Conservation (phyloP, 805 yeast genomes). For the Nematodospora valgi region DNA sequence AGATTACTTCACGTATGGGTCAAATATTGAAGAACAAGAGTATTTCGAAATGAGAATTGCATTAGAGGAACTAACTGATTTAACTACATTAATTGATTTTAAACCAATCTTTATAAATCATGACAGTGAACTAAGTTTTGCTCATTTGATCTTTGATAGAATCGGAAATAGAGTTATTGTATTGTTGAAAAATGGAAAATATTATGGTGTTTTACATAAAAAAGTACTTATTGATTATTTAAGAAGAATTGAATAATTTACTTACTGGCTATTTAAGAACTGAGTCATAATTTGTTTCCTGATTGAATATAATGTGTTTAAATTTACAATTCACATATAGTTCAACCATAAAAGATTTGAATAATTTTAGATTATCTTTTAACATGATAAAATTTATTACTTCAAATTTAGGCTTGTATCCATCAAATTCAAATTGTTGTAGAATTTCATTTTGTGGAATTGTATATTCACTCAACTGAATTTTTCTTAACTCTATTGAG, state of each 20-base stretch:
- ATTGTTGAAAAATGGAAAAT: slow-evolving; percentile 41
- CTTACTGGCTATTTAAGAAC: neutral
- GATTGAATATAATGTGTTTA: slow-evolving; percentile 4
- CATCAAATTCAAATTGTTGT: slow-evolving; percentile 2
- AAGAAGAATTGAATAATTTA: slow-evolving; percentile 14
- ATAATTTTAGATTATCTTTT: slow-evolving; percentile 10
- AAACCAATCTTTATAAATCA: slow-evolving; percentile 47
- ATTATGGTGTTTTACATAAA: slow-evolving; percentile 51
- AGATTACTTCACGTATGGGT: slow-evolving; percentile 26
- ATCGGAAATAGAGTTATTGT: slow-evolving; percentile 51
- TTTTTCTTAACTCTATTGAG: slow-evolving; percentile 3
- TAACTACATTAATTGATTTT: slow-evolving; percentile 40
- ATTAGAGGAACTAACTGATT: slow-evolving; percentile 29
- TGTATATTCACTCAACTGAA: neutral
- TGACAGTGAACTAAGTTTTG: slow-evolving; percentile 47
- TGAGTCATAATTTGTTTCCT: no score
- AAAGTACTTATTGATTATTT: slow-evolving; percentile 48
- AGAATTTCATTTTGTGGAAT: neutral
- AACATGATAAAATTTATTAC: slow-evolving; percentile 3
- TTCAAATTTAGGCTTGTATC: no score
- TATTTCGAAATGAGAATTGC: slow-evolving; percentile 9
- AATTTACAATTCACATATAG: slow-evolving; percentile 10
- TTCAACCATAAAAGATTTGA: slow-evolving; percentile 10
- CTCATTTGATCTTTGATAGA: slow-evolving; percentile 49
- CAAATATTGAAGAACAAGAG: slow-evolving; percentile 6